Evolutionary conservation across 768 basidiomycete species (phyloP).

Genomic region (Tricholoma flavovirens): DNA sequence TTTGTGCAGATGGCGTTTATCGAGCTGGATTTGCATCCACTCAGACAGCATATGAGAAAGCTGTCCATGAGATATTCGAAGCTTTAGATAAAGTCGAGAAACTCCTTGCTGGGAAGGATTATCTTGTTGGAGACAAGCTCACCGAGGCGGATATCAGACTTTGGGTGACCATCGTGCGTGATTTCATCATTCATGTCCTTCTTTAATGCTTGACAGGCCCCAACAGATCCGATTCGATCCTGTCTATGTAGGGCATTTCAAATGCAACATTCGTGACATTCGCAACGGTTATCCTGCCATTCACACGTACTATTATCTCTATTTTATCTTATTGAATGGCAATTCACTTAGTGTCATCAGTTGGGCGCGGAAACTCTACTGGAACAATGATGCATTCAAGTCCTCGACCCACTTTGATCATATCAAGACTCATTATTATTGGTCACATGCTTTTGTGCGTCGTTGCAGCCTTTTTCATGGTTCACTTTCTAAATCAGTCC

Average conservation of each 20-base stretch:
- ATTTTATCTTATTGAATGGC: neutral
- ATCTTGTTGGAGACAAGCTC: conserved; percentile 74
- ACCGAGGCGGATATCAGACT: conserved; percentile 86
- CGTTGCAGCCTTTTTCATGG: neutral
- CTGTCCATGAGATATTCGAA: conserved; percentile 68
- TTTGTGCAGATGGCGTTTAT: conserved; percentile 71
- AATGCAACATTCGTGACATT: conserved; percentile 84
- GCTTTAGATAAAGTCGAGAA: conserved; percentile 80
- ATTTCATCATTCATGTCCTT: neutral
- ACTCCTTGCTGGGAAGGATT: conserved; percentile 71
- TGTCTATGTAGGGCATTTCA: conserved; percentile 90
- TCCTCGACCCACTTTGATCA: conserved; percentile 86
- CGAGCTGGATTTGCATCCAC: conserved; percentile 81
- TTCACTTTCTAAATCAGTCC: conserved; percentile 1
- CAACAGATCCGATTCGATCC: conserved; percentile 80
- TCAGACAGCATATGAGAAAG: conserved; percentile 75
- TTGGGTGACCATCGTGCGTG: conserved; percentile 84
- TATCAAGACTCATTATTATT: conserved; percentile 74
- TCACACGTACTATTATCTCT: conserved; percentile 42
- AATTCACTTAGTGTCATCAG: conserved; percentile 23
- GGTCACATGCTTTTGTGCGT: conserved; percentile 47
- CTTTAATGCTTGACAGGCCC: neutral
- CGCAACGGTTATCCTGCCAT: conserved; percentile 84
- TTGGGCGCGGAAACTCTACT: conserved; percentile 87
- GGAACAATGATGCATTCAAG: conserved; percentile 85